Evolutionary conservation across 2,329 filamentous ascomycete species (phyloP), one percentile per base, ranked within the genome.

Genomic region (Talaromyces atroroseus): DNA sequence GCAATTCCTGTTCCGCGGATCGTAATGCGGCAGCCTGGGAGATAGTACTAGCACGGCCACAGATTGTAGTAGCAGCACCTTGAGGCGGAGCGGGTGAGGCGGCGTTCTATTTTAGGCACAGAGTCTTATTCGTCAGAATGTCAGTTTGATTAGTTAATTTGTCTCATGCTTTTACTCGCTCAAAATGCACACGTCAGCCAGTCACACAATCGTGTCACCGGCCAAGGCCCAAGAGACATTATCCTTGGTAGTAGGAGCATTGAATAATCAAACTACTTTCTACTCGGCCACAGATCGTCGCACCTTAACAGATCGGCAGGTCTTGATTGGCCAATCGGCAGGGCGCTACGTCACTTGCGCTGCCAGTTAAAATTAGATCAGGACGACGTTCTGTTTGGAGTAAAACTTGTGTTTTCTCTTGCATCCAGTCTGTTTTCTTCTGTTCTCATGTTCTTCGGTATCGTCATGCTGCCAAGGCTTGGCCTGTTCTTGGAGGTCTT

Each of bases 1-100:
- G 82, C 89, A 96, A 73, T 99, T 99, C 74, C 78, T 99, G 62
- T 99, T 99, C 82, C 84, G 92, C 36, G 92, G 91, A 50, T 80
- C 76, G 49, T 86, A 72, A 44, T 32, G 16, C 6, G 45, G 32
- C 21, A 24, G 52, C 34, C n/a, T 44, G 18, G 40, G n/a, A 3
- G n/a, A 18, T 18, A 38, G 12, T 16, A 38, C 14, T 32, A 2
- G 32, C 32, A 36, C 32, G 16, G 32, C 32, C 32, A 36, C 32
- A 36, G 32, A 12, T 8, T 29, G 26, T n/a, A n/a, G n/a, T n/a
- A n/a, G n/a, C n/a, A 26, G 24, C 7, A 26, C 7, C 7, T 32
- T 32, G 29, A 32, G 29, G 29, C 29, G 8, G 29, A 5, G 29
- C 29, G 29, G 29, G 5, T 5, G 5, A 32, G 2, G 8, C 8